Evolutionary conservation across 106 monocot genomes (phyloP).

Genomic region (Amphibolis antarctica): DNA sequence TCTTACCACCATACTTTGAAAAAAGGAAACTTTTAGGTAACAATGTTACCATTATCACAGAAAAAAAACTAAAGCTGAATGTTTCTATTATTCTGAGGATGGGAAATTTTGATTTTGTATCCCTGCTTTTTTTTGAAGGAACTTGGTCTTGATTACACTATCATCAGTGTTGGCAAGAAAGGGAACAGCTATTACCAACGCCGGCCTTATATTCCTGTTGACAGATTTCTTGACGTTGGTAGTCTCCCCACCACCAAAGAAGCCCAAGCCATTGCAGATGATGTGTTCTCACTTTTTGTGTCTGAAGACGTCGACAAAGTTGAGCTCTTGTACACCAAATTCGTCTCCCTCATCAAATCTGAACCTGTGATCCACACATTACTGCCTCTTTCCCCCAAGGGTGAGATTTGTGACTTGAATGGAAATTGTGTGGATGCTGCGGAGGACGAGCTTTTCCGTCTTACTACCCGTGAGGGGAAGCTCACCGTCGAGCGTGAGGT

Average conservation of each 20-base stretch:
- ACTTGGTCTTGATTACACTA: slow-evolving; percentile 50
- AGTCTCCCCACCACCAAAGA: slow-evolving; percentile 75
- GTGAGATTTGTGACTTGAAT: slow-evolving; percentile 90
- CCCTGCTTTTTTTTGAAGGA: not conserved
- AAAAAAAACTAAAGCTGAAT: not conserved
- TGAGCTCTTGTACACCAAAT: slow-evolving; percentile 93
- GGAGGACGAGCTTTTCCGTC: slow-evolving; percentile 87
- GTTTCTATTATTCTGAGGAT: not conserved
- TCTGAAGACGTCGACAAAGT: slow-evolving; percentile 90
- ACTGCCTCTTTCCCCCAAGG: slow-evolving; percentile 81
- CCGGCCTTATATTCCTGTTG: slow-evolving; percentile 76
- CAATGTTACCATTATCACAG: too few species aligned
- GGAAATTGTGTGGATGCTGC: slow-evolving; percentile 90
- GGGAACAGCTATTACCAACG: slow-evolving; percentile 63
- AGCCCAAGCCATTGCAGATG: slow-evolving; percentile 84
- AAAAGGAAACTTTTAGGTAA: too few species aligned
- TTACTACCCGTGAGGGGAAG: slow-evolving; percentile 83
- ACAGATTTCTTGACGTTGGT: slow-evolving; percentile 54
- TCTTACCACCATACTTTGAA: too few species aligned
- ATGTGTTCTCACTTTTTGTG: slow-evolving; percentile 85
- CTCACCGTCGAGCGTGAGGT: slow-evolving; percentile 76
- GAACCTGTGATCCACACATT: slow-evolving; percentile 95
- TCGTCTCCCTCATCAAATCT: slow-evolving; percentile 77
- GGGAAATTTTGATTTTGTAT: not conserved
- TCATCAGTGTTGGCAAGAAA: slow-evolving; percentile 84